Percentiles rank a stretch among this genome's conserved stretches.
These are phyloP conservation scores for Spathaspora girioi DNA, from an alignment of 805 yeast genomes.

Conservation along the genomic window DNA sequence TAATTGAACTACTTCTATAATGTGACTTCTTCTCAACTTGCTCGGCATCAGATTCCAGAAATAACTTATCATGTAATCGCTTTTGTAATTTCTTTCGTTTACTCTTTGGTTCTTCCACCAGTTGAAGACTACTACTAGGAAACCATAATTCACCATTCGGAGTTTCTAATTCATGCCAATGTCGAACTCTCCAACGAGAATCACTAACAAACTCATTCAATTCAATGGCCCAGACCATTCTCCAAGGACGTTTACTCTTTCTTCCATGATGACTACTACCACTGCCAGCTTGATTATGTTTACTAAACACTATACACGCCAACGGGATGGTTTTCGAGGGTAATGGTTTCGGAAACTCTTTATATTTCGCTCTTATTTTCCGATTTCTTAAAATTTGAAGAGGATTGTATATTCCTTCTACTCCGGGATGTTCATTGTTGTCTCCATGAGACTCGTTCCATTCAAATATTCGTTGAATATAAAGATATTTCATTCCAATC, in stretches of 20 bases:
- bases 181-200: conserved; percentile 51
- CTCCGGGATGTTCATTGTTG: conserved; percentile 36
- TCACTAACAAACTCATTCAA: conserved; percentile 57
- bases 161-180: conserved; percentile 49
- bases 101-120: not conserved
- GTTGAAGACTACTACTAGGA: conserved; percentile 23
- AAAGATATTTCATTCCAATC: conserved; percentile 47
- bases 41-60: conserved; percentile 13
- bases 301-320: conserved; percentile 63
- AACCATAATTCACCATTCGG: conserved; percentile 52
- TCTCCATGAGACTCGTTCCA: conserved; percentile 15
- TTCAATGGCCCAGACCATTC: conserved; percentile 63
- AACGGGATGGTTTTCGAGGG: conserved; percentile 49
- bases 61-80: conserved; percentile 31
- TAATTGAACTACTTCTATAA: not conserved
- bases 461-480: conserved; percentile 41
- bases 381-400: conserved; percentile 78
- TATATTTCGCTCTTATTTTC: conserved; percentile 48
- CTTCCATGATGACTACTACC: too few species aligned
- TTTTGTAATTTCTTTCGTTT: conserved; percentile 6
- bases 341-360: conserved; percentile 43
- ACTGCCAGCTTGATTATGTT: conserved; percentile 15
- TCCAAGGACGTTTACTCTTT: conserved; percentile 21
- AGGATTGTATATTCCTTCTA: conserved; percentile 77
- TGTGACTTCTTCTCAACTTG: not conserved